Evolutionary conservation across 1,284 basidiomycete genomes (phyloP).

Genomic region (Irpex sp.): DNA sequence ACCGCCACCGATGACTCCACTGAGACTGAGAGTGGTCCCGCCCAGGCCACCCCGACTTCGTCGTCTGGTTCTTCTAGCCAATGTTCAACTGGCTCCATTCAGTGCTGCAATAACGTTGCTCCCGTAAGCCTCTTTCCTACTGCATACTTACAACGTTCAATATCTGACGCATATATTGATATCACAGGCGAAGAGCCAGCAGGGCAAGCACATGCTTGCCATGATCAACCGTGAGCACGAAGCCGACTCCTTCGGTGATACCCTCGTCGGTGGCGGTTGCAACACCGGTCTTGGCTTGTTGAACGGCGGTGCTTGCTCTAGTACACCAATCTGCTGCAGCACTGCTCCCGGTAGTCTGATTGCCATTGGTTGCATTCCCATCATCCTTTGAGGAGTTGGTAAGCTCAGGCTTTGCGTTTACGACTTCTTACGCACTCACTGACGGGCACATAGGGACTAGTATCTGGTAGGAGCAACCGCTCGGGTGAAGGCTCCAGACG

Average conservation of each 20-base stretch:
- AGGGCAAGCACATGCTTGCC: background rate
- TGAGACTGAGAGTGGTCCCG: background rate
- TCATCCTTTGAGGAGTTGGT: background rate
- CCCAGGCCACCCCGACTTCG: background rate
- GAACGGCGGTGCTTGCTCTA: background rate
- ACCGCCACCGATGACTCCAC: background rate
- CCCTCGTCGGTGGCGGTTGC: background rate
- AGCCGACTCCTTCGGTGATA: background rate
- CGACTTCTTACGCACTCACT: too few species aligned
- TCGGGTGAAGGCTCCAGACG: too few species aligned
- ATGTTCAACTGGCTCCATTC: background rate
- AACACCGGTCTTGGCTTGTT: background rate
- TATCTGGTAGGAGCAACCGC: too few species aligned
- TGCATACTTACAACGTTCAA: too few species aligned
- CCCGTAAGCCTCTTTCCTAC: background rate
- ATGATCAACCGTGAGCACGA: background rate
- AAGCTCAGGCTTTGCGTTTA: background rate
- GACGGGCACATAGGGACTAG: too few species aligned
- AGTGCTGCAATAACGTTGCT: background rate
- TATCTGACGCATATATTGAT: too few species aligned
- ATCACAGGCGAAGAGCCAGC: background rate
- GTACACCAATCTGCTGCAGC: background rate
- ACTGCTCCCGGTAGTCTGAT: too few species aligned
- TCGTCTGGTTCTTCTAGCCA: background rate
- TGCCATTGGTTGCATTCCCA: background rate